These are phyloP conservation scores for Naumovozyma dairenensis DNA, from an alignment of 805 yeast species.

Conservation along the genomic window DNA sequence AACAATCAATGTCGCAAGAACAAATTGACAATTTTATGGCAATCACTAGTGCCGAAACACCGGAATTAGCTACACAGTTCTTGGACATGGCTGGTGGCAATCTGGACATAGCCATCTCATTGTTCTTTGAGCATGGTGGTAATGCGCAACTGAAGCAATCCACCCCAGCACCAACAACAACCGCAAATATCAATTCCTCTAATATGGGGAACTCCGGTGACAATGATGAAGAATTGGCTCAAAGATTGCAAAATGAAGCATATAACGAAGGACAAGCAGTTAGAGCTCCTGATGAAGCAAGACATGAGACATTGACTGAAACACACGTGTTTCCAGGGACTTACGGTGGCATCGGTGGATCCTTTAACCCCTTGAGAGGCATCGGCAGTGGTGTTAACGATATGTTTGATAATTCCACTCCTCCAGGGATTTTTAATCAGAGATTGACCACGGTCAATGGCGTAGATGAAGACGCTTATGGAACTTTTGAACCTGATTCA, in stretches of 20 bases:
- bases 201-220: slow-evolving; percentile 15
- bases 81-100: slow-evolving; percentile 69
- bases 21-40: slow-evolving; percentile 67
- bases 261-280: slow-evolving; percentile 42
- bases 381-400: slow-evolving; percentile 14
- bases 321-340: slow-evolving; percentile 25
- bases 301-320: slow-evolving; percentile 53
- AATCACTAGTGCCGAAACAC: slow-evolving; percentile 67
- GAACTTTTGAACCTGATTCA: slow-evolving; percentile 16
- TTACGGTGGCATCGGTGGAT: slow-evolving; percentile 33
- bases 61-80: slow-evolving; percentile 60
- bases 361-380: slow-evolving; percentile 18
- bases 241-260: slow-evolving; percentile 53
- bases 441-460: slow-evolving; percentile 19
- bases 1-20: slow-evolving; percentile 37
- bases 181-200: slow-evolving; percentile 4
- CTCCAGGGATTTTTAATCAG: slow-evolving; percentile 32
- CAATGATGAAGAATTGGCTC: slow-evolving; percentile 46
- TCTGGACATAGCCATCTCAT: slow-evolving; percentile 73
- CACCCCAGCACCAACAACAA: not conserved
- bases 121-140: slow-evolving; percentile 64
- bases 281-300: slow-evolving; percentile 67
- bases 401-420: slow-evolving; percentile 29
- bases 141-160: slow-evolving; percentile 9
- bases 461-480: slow-evolving; percentile 6